Percentiles rank a stretch among this genome's conserved stretches.
phyloP scores from a whole-genome alignment of 1,139 yeast species.

The Suhomyces ambrosiae region DNA sequence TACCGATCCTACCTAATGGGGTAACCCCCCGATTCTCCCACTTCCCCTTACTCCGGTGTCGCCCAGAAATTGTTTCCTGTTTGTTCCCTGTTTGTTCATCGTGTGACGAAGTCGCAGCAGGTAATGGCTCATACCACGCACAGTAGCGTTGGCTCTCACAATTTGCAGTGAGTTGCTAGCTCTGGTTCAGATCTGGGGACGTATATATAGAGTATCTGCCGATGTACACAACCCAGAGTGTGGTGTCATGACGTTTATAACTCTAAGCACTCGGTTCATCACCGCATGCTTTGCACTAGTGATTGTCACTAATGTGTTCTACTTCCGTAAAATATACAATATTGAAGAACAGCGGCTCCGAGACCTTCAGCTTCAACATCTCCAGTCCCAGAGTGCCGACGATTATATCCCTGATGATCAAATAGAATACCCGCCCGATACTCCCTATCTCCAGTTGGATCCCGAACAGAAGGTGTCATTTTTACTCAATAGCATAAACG shows the following conservation, averaged over 20 bases:
- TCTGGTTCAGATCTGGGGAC: not conserved
- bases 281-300: slow-evolving; percentile 25
- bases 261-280: slow-evolving; percentile 9
- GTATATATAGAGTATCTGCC: not conserved
- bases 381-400: slow-evolving; percentile 20
- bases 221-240: not conserved
- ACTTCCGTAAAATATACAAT: slow-evolving; percentile 26
- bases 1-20: not conserved
- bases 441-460: slow-evolving; percentile 22
- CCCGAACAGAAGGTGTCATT: slow-evolving; percentile 27
- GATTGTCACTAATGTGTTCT: slow-evolving; percentile 25
- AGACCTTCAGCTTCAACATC: slow-evolving; percentile 18
- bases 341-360: slow-evolving; percentile 9
- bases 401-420: slow-evolving; percentile 31
- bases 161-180: not conserved
- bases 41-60: too few relatives aligned
- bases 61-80: not conserved
- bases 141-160: not conserved
- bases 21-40: too few relatives aligned
- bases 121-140: not conserved
- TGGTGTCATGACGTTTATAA: slow-evolving; percentile 3
- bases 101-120: not conserved
- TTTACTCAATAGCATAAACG: slow-evolving; percentile 24
- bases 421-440: slow-evolving; percentile 18
- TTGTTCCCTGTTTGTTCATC: too few relatives aligned